Evolutionary conservation across 2,329 filamentous ascomycete species (phyloP).

Genomic region (Colletotrichum liriopes): DNA sequence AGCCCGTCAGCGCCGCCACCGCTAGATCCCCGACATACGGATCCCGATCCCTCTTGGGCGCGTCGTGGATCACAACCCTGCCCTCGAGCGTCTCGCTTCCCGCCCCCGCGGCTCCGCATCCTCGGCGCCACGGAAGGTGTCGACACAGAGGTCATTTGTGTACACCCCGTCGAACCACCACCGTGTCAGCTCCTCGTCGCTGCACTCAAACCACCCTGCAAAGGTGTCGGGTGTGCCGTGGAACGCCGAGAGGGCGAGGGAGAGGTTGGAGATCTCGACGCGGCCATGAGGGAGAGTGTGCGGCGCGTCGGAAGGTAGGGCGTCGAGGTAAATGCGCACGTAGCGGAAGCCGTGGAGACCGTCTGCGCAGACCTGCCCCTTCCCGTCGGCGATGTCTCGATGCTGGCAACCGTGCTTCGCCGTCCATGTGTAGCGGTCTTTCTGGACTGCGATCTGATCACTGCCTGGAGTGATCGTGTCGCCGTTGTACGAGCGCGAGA

Average conservation of each 20-base stretch:
- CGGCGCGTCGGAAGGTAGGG: slow-evolving; percentile 60
- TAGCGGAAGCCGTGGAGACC: slow-evolving; percentile 70
- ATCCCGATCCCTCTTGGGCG: slow-evolving; percentile 67
- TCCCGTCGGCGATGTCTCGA: slow-evolving; percentile 25
- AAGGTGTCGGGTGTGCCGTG: slow-evolving; percentile 65
- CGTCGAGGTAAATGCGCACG: slow-evolving; percentile 63
- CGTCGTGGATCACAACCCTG: slow-evolving; percentile 65
- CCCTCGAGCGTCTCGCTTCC: slow-evolving; percentile 59
- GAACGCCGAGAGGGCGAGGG: slow-evolving; percentile 61
- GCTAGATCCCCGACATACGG: slow-evolving; percentile 69
- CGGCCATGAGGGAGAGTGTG: slow-evolving; percentile 59
- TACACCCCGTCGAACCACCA: slow-evolving; percentile 70
- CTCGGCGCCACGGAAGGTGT: slow-evolving; percentile 59
- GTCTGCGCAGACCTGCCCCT: slow-evolving; percentile 63
- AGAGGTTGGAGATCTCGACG: slow-evolving; percentile 60
- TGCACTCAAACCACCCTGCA: slow-evolving; percentile 68
- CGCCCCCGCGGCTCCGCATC: slow-evolving; percentile 65
- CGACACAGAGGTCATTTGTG: slow-evolving; percentile 65
- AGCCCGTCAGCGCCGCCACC: slow-evolving; percentile 63
- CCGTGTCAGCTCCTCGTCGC: slow-evolving; percentile 63
- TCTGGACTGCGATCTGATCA: slow-evolving; percentile 65
- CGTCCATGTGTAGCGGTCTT: slow-evolving; percentile 60
- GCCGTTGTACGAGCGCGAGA: slow-evolving; percentile 62
- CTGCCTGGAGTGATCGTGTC: slow-evolving; percentile 60
- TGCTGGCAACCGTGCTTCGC: slow-evolving; percentile 61